Percentiles rank a stretch among this genome's conserved stretches.
These are phyloP conservation scores for Aspergillus wentii DNA, from an alignment of 495 filamentous ascomycete genomes.

Conservation along the genomic window DNA sequence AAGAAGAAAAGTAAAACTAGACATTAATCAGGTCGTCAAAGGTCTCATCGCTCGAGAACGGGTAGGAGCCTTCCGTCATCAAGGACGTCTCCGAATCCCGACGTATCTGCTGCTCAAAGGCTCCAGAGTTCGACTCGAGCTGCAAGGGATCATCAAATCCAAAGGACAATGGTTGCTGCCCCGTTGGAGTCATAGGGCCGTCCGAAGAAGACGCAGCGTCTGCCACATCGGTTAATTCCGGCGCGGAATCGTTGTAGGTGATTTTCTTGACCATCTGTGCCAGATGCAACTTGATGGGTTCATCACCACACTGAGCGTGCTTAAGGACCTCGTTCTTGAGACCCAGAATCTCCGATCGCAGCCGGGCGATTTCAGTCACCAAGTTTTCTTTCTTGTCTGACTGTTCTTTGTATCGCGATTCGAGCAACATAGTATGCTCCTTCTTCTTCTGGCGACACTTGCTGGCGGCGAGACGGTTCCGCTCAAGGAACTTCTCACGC, in stretches of 20 bases:
- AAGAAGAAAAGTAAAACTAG: no score
- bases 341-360: constrained; percentile 40
- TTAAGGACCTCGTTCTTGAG: constrained; percentile 55
- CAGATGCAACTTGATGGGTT: constrained; percentile 46
- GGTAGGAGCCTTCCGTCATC: not conserved
- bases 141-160: constrained; percentile 11
- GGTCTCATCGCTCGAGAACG: constrained; percentile 4
- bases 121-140: not conserved
- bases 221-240: not conserved
- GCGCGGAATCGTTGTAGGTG: constrained; percentile 16
- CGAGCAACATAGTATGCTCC: constrained; percentile 59
- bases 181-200: not conserved
- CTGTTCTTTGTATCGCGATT: constrained; percentile 36
- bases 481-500: constrained; percentile 60
- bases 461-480: constrained; percentile 78
- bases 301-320: constrained; percentile 56
- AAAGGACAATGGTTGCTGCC: constrained; percentile 4
- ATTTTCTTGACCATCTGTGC: constrained; percentile 40
- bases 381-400: constrained; percentile 63
- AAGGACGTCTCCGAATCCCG: constrained; percentile 5
- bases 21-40: constrained; percentile 10
- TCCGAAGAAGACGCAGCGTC: not conserved
- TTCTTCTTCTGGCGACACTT: constrained; percentile 91
- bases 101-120: constrained; percentile 10
- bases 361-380: constrained; percentile 47